A percentile compares a stretch with the other conserved stretches of the same genome.
Conservation (phyloP, 108 stramenopile genomes). For the Discostella stelligeroides region DNA sequence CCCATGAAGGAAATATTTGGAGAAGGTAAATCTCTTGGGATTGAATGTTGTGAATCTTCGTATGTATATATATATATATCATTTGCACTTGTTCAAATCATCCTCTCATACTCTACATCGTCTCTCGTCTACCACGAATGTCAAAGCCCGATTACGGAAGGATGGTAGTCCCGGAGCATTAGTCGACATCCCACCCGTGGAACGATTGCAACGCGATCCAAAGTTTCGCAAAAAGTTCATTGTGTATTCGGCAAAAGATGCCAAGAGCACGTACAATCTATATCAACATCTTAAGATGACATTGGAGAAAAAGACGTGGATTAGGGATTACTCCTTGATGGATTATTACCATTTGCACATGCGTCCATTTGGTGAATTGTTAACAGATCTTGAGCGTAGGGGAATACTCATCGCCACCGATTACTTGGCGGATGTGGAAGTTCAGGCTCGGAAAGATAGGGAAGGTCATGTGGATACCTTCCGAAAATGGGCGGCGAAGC, state of each 20-base stretch:
- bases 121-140: too few relatives aligned
- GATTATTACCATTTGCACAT: conserved; percentile 94
- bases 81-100: too few relatives aligned
- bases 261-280: conserved; percentile 77
- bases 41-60: too few relatives aligned
- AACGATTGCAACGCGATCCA: conserved; percentile 85
- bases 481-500: conserved; percentile 73
- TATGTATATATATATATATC: too few relatives aligned
- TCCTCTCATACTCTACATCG: too few relatives aligned
- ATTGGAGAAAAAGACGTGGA: conserved; percentile 57
- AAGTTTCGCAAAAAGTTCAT: conserved; percentile 80
- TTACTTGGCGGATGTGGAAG: conserved; percentile 86
- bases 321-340: conserved; percentile 61
- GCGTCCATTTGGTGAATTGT: conserved; percentile 91
- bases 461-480: conserved; percentile 63
- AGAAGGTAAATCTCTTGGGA: too few relatives aligned
- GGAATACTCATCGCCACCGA: conserved; percentile 93
- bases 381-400: conserved; percentile 97
- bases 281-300: conserved; percentile 37
- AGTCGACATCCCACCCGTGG: conserved; percentile 83
- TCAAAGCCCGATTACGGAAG: conserved; percentile 73
- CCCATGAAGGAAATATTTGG: conserved; percentile 98
- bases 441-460: conserved; percentile 81
- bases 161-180: conserved; percentile 87
- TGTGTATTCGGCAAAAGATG: conserved; percentile 79